Conservation (phyloP, 805 yeast genomes). For the Wickerhamomyces ciferrii region DNA sequence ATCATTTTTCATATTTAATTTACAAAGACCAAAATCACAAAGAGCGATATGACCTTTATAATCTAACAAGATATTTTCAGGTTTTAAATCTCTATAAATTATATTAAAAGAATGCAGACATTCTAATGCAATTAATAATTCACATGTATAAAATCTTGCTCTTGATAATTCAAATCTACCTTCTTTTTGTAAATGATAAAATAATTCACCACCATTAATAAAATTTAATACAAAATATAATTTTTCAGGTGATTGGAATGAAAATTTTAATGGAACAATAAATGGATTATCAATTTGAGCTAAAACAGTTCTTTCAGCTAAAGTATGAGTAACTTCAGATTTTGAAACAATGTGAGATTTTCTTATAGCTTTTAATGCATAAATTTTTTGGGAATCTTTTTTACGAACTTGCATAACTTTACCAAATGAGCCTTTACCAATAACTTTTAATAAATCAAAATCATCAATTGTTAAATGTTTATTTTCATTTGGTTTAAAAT, state of each 20-base stretch:
- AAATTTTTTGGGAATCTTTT: conserved; percentile 90
- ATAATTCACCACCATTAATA: conserved; percentile 95
- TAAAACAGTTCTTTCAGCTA: conserved; percentile 93
- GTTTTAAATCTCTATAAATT: conserved; percentile 92
- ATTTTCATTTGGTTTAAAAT: conserved; percentile 61
- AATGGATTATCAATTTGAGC: conserved; percentile 93
- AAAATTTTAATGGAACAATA: conserved; percentile 92
- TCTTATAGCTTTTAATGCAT: conserved; percentile 90
- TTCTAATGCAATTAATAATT: conserved; percentile 87
- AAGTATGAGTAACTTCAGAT: conserved; percentile 91
- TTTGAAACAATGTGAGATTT: conserved; percentile 92
- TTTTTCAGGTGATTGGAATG: conserved; percentile 96
- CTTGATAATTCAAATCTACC: conserved; percentile 87
- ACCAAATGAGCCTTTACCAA: conserved; percentile 97
- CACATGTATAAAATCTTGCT: conserved; percentile 91
- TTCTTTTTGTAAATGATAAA: conserved; percentile 88
- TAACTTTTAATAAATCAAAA: conserved; percentile 88
- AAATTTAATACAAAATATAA: conserved; percentile 85
- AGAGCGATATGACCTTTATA: conserved; percentile 97
- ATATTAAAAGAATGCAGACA: conserved; percentile 87
- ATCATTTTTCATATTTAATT: conserved; percentile 86
- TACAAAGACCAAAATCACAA: conserved; percentile 96
- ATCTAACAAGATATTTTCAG: conserved; percentile 90
- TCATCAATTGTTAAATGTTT: conserved; percentile 82
- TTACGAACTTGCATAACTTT: conserved; percentile 98